Conservation (phyloP, 176 grass and related monocot species). For the Tuctoria greenei region DNA sequence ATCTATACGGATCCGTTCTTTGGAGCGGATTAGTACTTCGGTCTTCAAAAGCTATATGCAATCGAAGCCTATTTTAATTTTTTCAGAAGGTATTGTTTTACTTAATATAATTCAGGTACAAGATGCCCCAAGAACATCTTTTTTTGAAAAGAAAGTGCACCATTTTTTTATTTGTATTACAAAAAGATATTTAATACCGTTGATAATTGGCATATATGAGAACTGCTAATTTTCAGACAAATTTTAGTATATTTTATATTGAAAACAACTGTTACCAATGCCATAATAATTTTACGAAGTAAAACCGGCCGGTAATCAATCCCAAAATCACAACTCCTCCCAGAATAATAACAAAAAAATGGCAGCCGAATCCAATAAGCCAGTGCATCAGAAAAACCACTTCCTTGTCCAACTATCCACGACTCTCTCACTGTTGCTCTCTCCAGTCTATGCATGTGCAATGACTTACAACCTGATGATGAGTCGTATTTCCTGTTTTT, state of each 20-base stretch:
- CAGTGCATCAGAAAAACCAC: not conserved
- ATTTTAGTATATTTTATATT: not conserved
- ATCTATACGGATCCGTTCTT: too few species aligned
- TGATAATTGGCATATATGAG: not conserved
- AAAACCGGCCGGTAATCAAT: not conserved
- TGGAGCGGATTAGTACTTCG: too few species aligned
- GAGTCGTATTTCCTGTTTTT: not conserved
- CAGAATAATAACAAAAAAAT: slow-evolving; percentile 4
- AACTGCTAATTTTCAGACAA: not conserved
- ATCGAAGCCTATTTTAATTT: too few species aligned
- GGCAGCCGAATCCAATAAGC: not conserved
- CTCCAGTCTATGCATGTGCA: slow-evolving; percentile 3
- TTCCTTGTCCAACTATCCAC: slow-evolving; percentile 22
- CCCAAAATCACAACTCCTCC: not conserved
- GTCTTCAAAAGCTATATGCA: too few species aligned
- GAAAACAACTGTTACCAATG: not conserved
- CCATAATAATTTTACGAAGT: not conserved
- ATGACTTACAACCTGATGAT: not conserved
- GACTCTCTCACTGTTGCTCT: not conserved
- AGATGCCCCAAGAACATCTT: too few species aligned
- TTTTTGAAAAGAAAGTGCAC: too few species aligned
- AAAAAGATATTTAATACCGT: not conserved
- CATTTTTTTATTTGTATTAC: not conserved
- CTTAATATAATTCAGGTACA: too few species aligned
- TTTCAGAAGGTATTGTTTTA: too few species aligned